Evolutionary conservation across 305 asterid species (phyloP).

Genomic region (Fraxinus velutina): DNA sequence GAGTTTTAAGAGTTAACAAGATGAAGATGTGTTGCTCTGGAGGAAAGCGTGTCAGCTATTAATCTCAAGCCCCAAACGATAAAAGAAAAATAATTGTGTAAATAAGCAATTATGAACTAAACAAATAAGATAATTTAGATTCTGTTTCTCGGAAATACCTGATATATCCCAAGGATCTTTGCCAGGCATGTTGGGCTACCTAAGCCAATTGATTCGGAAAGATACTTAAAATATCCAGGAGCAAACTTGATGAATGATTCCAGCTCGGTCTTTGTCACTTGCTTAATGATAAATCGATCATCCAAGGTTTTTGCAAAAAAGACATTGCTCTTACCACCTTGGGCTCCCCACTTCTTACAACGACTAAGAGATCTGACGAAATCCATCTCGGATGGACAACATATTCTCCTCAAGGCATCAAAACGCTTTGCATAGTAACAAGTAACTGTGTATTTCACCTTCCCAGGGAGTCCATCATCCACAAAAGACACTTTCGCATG

Average conservation of each 20-base stretch:
- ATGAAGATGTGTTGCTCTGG: neutral
- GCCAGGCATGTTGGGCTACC: slow-evolving; percentile 92
- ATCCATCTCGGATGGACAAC: slow-evolving; percentile 86
- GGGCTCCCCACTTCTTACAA: slow-evolving; percentile 99
- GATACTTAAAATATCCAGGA: slow-evolving; percentile 79
- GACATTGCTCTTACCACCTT: slow-evolving; percentile 97
- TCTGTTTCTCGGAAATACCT: slow-evolving; percentile 47
- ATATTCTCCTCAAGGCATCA: slow-evolving; percentile 75
- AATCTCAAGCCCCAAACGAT: neutral
- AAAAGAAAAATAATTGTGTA: neutral
- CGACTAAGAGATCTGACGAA: slow-evolving; percentile 84
- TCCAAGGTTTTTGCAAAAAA: slow-evolving; percentile 94
- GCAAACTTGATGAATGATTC: slow-evolving; percentile 94
- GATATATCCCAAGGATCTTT: slow-evolving; percentile 89
- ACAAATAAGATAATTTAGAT: neutral
- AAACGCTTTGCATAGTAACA: slow-evolving; percentile 84
- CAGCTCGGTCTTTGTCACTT: slow-evolving; percentile 95
- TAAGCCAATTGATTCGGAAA: slow-evolving; percentile 65
- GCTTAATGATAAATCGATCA: slow-evolving; percentile 89
- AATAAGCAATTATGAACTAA: neutral
- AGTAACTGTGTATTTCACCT: slow-evolving; percentile 70
- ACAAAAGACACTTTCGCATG: slow-evolving; percentile 66
- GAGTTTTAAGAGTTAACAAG: neutral
- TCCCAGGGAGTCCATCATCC: slow-evolving; percentile 64
- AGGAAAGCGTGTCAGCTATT: neutral